Evolutionary conservation across 2,329 filamentous ascomycete genomes (phyloP), one percentile per base, ranked within the genome.

Genomic region (Colletotrichum cereale): DNA sequence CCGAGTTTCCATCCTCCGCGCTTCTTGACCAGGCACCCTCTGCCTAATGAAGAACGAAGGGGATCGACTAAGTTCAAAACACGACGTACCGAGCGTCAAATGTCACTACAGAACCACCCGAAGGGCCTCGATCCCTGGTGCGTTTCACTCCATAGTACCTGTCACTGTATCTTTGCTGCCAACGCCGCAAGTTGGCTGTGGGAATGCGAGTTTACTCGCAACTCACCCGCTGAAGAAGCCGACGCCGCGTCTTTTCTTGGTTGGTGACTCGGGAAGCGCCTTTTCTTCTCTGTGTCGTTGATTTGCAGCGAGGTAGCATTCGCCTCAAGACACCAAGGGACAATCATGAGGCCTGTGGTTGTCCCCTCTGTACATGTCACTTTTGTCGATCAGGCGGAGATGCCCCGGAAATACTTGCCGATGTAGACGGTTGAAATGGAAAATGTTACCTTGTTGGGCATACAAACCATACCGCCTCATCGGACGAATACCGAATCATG

Each of bases 111-210:
- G 62, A 61, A 71, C 38, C 21, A 40, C 38, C 56, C 56, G 62
- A 62, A 24, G 10, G 36, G 29, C 64, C 64, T 52, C 50, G 56
- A 68, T 62, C 68, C 58, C 50, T 68, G 50, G 14, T 58, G 21
- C 38, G 64, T 63, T 68, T 71, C 65, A 63, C 36, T 55, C 42
- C 10, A 18, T 29, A 18, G 50, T 62, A 14, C 38, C 40, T 42
- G 18, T 52, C 29, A 34, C 58, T 40, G 38, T 26, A 50, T 62
- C 6, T 29, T 24, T 18, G 42, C 31, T 38, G 42, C n/a, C n/a
- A 26, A 21, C 11, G 52, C 31, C n/a, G 50, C 52, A 50, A 16
- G 40, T 63, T 48, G 12, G 62, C 53, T 38, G 62, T 31, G 50
- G 55, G 44, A 44, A 21, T 65, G 53, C 24, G 40, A 16, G 4